Base-by-base conservation (phyloP, 2,329 filamentous ascomycete genomes). In the Verticillium dahliae region DNA sequence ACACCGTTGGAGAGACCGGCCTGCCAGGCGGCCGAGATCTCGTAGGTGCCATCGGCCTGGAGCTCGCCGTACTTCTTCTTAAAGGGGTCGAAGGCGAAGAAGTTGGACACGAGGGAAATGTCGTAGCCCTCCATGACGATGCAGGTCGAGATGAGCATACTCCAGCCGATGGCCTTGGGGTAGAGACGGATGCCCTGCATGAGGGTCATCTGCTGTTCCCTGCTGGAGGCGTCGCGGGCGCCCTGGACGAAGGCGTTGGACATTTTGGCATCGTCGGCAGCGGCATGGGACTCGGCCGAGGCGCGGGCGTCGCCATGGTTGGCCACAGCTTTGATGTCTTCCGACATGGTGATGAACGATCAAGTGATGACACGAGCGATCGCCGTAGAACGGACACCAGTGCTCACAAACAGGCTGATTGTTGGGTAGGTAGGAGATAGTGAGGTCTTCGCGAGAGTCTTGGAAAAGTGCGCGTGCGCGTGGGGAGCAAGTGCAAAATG, bases 111-210 rank as follows among this genome's bases (percentile, higher is more conserved):
- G 60, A 96, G 79, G 69, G 85, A 88, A 62, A 95, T 81, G 71
- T 96, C 91, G 77, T 93, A 59, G 38, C 91, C 92, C 74, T 96
- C 92, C 92, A 97, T 97, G 69, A 85, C 86, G 70, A 96, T 95
- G 72, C 90, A 93, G 0, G 91, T 94, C n/a, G 90, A 94, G 74
- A 97, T 93, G 62, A 96, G 79, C 58, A 96, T 70, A 68, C 88
- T 91, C 91, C 91, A 97, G 27, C 79, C 83, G 61, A 96, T 88
- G 27, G 92, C 92, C 78, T 96, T 94, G 62, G 91, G 92, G 71
- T 97, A 97, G 33, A 95, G 81, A 70, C 81, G 86, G 73, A 96
- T 81, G 65, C 91, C 92, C 77, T 96, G 86, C 72, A 84, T 71
- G 62, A 96, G 78, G 56, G 83, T 89, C 89, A 92, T 91, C 14